Percentiles rank a stretch among this genome's conserved stretches.
These are phyloP conservation scores for Colletotrichum caudatum DNA, from an alignment of 2,329 filamentous ascomycete genomes.

Conservation along the genomic window DNA sequence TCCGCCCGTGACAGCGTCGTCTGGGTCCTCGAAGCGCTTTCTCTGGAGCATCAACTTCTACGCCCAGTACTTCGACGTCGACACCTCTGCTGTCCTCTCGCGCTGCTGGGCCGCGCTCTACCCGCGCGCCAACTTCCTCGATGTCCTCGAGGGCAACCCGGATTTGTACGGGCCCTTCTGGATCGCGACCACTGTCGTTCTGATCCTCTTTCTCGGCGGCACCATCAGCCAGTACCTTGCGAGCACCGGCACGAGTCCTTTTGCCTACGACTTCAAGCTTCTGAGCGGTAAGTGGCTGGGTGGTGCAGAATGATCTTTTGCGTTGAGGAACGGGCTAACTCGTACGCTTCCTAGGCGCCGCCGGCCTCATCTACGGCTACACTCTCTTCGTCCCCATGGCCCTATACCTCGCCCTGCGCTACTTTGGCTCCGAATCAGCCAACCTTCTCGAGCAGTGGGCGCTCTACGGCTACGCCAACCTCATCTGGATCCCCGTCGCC, in stretches of 20 bases:
- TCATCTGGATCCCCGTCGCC: conserved; percentile 97
- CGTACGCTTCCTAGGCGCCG: conserved; percentile 70
- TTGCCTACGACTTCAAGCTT: conserved; percentile 91
- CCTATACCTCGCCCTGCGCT: conserved; percentile 89
- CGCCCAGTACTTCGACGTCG: conserved; percentile 98
- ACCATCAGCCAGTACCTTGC: conserved; percentile 94
- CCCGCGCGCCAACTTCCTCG: conserved; percentile 93
- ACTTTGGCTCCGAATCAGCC: conserved; percentile 94
- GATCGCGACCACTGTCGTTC: conserved; percentile 97
- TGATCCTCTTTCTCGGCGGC: conserved; percentile 94
- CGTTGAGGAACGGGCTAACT: conserved; percentile 5
- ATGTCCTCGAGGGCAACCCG: conserved; percentile 95
- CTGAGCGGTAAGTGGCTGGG: conserved; percentile 74
- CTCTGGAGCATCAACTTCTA: conserved; percentile 96
- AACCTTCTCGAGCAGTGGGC: conserved; percentile 96
- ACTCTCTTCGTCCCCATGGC: conserved; percentile 86
- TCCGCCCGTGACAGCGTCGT: conserved; percentile 66
- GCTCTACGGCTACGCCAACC: conserved; percentile 94
- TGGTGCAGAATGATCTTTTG: neutral
- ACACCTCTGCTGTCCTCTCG: conserved; percentile 88
- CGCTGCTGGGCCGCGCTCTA: conserved; percentile 91
- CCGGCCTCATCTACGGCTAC: conserved; percentile 95
- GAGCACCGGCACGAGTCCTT: conserved; percentile 74
- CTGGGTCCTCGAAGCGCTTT: conserved; percentile 77
- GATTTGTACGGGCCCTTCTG: conserved; percentile 98